Evolutionary conservation across 2,329 filamentous ascomycete species (phyloP).

Genomic region (Fusarium proliferatum): DNA sequence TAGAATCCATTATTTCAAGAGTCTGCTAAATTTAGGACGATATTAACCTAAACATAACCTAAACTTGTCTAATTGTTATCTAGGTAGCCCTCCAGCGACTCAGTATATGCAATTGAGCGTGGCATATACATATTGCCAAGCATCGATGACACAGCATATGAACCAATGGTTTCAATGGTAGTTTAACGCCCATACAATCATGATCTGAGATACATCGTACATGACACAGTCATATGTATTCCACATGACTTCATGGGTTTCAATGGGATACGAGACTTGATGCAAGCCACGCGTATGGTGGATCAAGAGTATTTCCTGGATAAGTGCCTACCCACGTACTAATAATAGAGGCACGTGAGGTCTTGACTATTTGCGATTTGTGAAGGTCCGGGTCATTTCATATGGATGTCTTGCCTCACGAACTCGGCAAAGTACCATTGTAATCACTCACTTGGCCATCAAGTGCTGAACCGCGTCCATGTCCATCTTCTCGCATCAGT

Average conservation of each 20-base stretch:
- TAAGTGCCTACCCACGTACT: background rate
- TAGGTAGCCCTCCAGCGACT: no score
- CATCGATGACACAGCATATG: background rate
- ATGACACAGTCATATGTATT: background rate
- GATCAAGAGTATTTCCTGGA: background rate
- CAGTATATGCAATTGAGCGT: background rate
- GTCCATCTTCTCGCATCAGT: background rate
- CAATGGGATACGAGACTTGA: background rate
- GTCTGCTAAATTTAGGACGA: background rate
- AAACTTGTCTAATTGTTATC: background rate
- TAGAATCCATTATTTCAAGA: background rate
- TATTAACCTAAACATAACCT: background rate
- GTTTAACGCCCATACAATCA: background rate
- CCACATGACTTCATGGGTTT: conserved; percentile 1
- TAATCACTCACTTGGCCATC: background rate
- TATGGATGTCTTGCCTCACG: background rate
- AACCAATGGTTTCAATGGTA: background rate
- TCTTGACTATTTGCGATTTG: background rate
- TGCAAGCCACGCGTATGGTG: conserved; percentile 38
- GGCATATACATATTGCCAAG: background rate
- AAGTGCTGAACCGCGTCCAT: background rate
- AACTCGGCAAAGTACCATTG: background rate
- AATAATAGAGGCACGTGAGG: background rate
- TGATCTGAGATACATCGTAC: background rate
- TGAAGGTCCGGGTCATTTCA: background rate